phyloP scores from a whole-genome alignment of 441 rosid species.

The Eutrema salsugineum region DNA sequence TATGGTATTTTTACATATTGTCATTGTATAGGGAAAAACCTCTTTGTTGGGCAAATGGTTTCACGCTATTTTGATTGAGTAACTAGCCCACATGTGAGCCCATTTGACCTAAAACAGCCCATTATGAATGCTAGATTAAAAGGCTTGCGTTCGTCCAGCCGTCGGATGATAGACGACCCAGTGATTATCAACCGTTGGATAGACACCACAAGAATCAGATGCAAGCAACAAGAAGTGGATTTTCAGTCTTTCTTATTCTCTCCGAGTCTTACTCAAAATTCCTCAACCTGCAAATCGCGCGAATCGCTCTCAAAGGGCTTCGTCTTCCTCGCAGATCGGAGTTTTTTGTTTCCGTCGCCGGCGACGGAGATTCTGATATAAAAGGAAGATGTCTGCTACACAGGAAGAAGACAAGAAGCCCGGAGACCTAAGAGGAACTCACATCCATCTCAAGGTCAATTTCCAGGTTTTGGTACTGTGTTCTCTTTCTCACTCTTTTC shows the following conservation, averaged over 20 bases:
- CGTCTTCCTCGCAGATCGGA: conserved; percentile 2
- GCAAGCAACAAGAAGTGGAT: conserved; percentile 17
- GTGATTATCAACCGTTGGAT: neutral
- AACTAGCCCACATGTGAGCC: neutral
- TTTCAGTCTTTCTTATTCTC: conserved; percentile 13
- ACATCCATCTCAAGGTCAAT: conserved; percentile 92
- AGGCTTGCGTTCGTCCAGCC: neutral
- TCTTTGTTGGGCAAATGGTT: neutral
- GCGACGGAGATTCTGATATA: neutral
- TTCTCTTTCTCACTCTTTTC: neutral
- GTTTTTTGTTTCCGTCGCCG: neutral
- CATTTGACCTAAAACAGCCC: neutral
- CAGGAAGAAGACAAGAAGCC: conserved; percentile 92
- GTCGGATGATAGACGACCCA: neutral
- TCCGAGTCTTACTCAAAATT: neutral
- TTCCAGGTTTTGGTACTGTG: conserved; percentile 53
- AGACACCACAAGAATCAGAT: conserved; percentile 18
- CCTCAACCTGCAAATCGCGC: conserved; percentile 14
- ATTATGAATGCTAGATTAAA: neutral
- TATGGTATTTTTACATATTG: too few relatives aligned
- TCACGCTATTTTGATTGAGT: neutral
- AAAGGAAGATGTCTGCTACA: conserved; percentile 24
- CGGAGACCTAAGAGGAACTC: conserved; percentile 54
- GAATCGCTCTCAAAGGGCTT: conserved; percentile 14
- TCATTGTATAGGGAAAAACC: too few relatives aligned